phyloP scores from a whole-genome alignment of 345 rosid species.

The Brassica nigra region DNA sequence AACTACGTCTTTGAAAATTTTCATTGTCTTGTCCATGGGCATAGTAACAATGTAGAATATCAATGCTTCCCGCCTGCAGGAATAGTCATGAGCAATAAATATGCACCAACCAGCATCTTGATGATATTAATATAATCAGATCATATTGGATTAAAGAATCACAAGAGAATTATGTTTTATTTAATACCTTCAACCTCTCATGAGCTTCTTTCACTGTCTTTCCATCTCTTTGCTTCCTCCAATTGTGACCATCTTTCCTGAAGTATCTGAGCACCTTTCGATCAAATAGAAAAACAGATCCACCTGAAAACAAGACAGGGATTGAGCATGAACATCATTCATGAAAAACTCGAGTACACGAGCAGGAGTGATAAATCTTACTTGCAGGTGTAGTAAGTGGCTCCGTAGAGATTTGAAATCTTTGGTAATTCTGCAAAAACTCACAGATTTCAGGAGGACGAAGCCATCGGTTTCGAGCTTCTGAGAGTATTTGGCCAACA shows the following conservation, averaged over 20 bases:
- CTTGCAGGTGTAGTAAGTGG: conserved; percentile 74
- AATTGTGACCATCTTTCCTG: conserved; percentile 91
- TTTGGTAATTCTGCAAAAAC: conserved; percentile 65
- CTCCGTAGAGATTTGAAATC: conserved; percentile 70
- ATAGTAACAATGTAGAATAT: conserved; percentile 94
- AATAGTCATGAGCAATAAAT: conserved; percentile 13
- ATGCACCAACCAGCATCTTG: background rate
- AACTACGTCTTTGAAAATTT: conserved; percentile 90
- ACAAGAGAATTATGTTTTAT: background rate
- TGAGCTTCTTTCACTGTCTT: conserved; percentile 95
- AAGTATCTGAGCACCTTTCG: conserved; percentile 89
- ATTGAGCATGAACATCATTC: background rate
- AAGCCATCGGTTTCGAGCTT: conserved; percentile 91
- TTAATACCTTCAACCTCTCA: conserved; percentile 84
- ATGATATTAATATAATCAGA: background rate
- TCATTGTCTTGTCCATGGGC: conserved; percentile 93
- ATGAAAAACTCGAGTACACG: background rate
- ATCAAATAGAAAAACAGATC: conserved; percentile 84
- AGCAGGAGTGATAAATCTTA: conserved; percentile 36
- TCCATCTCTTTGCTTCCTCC: conserved; percentile 97
- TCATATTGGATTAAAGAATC: background rate
- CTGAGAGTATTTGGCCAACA: conserved; percentile 73
- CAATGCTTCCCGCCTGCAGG: conserved; percentile 82
- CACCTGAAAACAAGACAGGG: conserved; percentile 58
- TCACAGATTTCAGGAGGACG: conserved; percentile 96